Percentiles rank a stretch among this genome's conserved stretches.
These are phyloP conservation scores for Fomitiporia mediterranea DNA, from an alignment of 1,284 basidiomycete species.

Conservation along the genomic window DNA sequence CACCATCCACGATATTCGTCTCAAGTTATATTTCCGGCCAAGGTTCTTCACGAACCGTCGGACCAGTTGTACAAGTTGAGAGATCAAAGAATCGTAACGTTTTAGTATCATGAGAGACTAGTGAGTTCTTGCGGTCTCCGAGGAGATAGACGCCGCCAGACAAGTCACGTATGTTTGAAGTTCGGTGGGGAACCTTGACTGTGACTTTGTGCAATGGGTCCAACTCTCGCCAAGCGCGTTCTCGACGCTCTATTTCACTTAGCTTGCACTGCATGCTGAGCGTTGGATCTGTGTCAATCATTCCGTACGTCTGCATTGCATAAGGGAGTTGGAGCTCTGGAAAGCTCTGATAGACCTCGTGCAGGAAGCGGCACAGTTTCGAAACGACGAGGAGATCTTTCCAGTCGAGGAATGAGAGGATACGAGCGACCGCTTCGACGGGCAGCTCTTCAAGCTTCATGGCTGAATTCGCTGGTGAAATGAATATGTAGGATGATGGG, in stretches of 20 bases:
- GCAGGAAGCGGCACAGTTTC: constrained; percentile 6
- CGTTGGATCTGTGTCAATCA: constrained; percentile 3
- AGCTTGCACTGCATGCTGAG: constrained; percentile 3
- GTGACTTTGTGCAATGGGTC: constrained; percentile 9
- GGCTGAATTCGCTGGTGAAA: too few species aligned
- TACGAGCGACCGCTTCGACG: constrained; percentile 6
- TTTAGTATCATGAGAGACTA: constrained; percentile 4
- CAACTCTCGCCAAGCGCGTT: constrained; percentile 8
- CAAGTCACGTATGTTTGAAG: constrained; percentile 19
- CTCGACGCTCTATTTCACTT: neutral
- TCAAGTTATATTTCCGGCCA: constrained; percentile 15
- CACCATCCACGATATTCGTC: constrained; percentile 34
- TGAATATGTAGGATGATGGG: too few species aligned
- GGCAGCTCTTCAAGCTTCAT: constrained; percentile 6
- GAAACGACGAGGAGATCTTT: constrained; percentile 6
- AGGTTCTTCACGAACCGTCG: neutral
- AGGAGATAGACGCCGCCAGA: constrained; percentile 18
- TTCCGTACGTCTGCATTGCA: constrained; percentile 4
- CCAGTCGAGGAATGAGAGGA: constrained; percentile 11
- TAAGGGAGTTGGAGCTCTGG: constrained; percentile 9
- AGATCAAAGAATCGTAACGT: constrained; percentile 16
- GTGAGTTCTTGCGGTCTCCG: constrained; percentile 10
- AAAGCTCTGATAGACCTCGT: constrained; percentile 1
- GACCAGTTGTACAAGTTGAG: neutral
- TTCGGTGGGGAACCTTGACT: constrained; percentile 10